Evolutionary conservation across 2,329 filamentous ascomycete species (phyloP), one percentile per base, ranked within the genome.

Genomic region (Penicillium palitans): DNA sequence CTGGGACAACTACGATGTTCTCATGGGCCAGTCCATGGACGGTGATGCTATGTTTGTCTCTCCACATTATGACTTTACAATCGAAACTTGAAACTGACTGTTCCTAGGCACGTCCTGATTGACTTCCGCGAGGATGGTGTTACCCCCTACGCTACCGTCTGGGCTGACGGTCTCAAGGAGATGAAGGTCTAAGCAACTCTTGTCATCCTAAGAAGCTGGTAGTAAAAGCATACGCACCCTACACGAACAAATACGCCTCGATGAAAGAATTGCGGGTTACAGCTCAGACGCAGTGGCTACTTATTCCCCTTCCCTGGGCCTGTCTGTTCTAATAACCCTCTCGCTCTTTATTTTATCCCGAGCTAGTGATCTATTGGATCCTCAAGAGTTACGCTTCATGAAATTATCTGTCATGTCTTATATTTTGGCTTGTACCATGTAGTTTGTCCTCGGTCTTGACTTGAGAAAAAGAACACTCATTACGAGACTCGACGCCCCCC

Each of bases 81-180:
- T 21, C 37, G 27, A 51, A 19, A 8, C 19, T 2, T n/a, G 1
- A 19, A 13, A 46, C 21, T 48, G 4, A 41, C n/a, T 19, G 17
- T 31, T 57, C 51, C 27, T 64, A 93, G 90, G 87, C 83, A 96
- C 71, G 83, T 93, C 66, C 90, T 97, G 68, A 89, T 97, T 76
- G 96, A 97, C 86, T 99, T 96, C 87, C 93, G 95, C 72, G 93
- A 96, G 78, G 95, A 98, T 72, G 95, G 95, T 78, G 78, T 89
- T 68, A 98, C 93, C 56, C 95, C 95, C 61, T 99, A 85, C 76
- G 83, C 96, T 71, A 90, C 87, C 68, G 81, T 96, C 82, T 98
- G 93, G 93, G 97, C 98, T 87, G 90, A 97, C 81, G 95, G 93
- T 74, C 80, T 98, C 66, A 83, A 81, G 70, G 88, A 89, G 82